Conservation (phyloP, 257 asterid genomes). For the Fraxinus quadrangulata region DNA sequence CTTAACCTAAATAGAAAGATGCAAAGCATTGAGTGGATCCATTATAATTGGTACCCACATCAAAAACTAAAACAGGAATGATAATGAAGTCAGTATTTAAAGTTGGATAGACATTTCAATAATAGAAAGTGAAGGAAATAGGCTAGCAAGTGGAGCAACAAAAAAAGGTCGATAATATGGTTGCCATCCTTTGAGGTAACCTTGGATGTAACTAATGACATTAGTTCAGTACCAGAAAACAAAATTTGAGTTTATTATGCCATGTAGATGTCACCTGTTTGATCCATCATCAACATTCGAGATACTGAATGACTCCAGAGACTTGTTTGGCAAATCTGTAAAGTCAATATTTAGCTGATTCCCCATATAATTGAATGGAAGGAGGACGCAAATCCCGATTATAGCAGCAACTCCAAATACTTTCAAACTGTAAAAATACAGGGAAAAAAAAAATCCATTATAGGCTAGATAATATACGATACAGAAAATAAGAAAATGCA, state of each 20-base stretch:
- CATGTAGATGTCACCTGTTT: conserved; percentile 55
- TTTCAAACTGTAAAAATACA: conserved; percentile 60
- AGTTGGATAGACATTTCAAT: neutral
- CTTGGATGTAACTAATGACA: conserved; percentile 1
- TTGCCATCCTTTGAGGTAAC: conserved; percentile 15
- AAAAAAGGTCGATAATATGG: neutral
- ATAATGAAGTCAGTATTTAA: neutral
- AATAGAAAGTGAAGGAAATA: neutral
- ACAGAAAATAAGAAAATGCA: conserved; percentile 2
- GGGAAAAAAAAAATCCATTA: conserved; percentile 2
- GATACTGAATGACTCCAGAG: conserved; percentile 85
- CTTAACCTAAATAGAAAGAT: conserved; percentile 14
- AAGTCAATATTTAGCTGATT: conserved; percentile 75
- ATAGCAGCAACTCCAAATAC: conserved; percentile 74
- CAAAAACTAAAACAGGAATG: neutral
- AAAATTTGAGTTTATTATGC: conserved; percentile 18
- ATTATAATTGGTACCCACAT: neutral
- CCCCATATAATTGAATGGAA: conserved; percentile 95
- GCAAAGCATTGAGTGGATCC: neutral
- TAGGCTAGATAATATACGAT: conserved; percentile 25
- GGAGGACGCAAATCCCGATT: conserved; percentile 76
- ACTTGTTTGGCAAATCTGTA: conserved; percentile 68
- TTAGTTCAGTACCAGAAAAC: neutral
- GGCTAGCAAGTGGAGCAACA: neutral
- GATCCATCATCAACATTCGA: conserved; percentile 95